Evolutionary conservation across 176 grass and related monocot genomes (phyloP).

Genomic region (Dendrocalamus sinicus): DNA sequence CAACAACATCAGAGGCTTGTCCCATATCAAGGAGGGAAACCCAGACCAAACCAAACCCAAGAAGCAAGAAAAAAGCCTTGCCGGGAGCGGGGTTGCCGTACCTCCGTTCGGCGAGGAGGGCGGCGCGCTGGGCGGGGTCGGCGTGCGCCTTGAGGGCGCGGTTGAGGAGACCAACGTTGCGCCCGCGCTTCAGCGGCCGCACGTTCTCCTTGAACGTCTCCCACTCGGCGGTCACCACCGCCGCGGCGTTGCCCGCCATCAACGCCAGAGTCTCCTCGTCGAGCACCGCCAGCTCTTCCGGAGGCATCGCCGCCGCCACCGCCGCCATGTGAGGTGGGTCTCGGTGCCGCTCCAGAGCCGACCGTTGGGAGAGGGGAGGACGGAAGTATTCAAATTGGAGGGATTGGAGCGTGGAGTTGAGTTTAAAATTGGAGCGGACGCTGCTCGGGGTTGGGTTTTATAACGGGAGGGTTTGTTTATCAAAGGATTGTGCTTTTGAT

Average conservation of each 20-base stretch:
- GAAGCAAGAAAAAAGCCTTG: background rate
- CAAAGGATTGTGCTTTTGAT: background rate
- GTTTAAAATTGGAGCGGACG: slow-evolving; percentile 27
- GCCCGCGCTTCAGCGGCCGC: slow-evolving; percentile 93
- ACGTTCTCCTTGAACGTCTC: slow-evolving; percentile 94
- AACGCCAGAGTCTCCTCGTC: slow-evolving; percentile 47
- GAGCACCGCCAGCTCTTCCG: slow-evolving; percentile 9
- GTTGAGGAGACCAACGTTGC: slow-evolving; percentile 82
- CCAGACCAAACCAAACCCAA: background rate
- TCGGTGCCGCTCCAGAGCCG: background rate
- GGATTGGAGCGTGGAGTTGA: slow-evolving; percentile 36
- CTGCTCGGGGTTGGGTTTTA: slow-evolving; percentile 40
- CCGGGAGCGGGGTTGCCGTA: background rate
- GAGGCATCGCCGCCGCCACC: slow-evolving; percentile 1
- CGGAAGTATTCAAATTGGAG: slow-evolving; percentile 36
- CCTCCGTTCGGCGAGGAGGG: slow-evolving; percentile 67
- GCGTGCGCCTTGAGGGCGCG: slow-evolving; percentile 65
- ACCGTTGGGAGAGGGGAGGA: slow-evolving; percentile 11
- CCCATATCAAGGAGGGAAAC: slow-evolving; percentile 14
- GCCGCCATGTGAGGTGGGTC: slow-evolving; percentile 43
- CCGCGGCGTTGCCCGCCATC: slow-evolving; percentile 24
- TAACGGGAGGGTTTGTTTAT: background rate
- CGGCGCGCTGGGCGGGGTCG: slow-evolving; percentile 52
- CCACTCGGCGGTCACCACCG: slow-evolving; percentile 60
- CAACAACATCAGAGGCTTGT: background rate